A percentile compares a stretch with the other conserved stretches of the same genome.
Conservation (phyloP, 2,329 filamentous ascomycete species). For the Emydomyces testavorans region DNA sequence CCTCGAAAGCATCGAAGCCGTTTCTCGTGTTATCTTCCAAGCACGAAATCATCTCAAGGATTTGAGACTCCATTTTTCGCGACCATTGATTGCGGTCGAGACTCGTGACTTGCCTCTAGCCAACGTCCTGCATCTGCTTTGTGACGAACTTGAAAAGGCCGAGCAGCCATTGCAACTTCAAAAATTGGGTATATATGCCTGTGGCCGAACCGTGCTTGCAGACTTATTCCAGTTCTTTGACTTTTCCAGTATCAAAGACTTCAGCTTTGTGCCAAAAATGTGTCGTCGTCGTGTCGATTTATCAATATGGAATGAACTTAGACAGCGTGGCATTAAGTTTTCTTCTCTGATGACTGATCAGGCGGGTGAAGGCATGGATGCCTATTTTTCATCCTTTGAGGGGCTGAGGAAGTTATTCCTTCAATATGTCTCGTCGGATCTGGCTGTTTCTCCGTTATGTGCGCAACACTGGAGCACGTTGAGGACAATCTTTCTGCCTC, state of each 20-base stretch:
- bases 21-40: not conserved
- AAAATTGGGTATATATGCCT: not conserved
- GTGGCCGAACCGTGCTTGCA: not conserved
- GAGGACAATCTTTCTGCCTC: not conserved
- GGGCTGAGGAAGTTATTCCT: not conserved
- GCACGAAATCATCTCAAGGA: not conserved
- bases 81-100: not conserved
- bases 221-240: not conserved
- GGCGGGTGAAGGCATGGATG: not conserved
- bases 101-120: not conserved
- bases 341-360: not conserved
- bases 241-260: not conserved
- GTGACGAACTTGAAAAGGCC: not conserved
- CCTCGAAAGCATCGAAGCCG: not conserved
- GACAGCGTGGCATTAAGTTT: not conserved
- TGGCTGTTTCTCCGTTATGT: not conserved
- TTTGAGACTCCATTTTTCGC: not conserved
- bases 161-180: not conserved
- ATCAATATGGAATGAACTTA: not conserved
- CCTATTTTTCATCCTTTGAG: not conserved
- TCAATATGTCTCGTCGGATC: not conserved
- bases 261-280: not conserved
- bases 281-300: not conserved
- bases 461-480: not conserved
- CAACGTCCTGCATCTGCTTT: not conserved